Percentiles rank a stretch among this genome's conserved stretches.
Evolutionary conservation across 2,329 filamentous ascomycete species (phyloP).

Genomic region (Penicillium psychrosexuale): DNA sequence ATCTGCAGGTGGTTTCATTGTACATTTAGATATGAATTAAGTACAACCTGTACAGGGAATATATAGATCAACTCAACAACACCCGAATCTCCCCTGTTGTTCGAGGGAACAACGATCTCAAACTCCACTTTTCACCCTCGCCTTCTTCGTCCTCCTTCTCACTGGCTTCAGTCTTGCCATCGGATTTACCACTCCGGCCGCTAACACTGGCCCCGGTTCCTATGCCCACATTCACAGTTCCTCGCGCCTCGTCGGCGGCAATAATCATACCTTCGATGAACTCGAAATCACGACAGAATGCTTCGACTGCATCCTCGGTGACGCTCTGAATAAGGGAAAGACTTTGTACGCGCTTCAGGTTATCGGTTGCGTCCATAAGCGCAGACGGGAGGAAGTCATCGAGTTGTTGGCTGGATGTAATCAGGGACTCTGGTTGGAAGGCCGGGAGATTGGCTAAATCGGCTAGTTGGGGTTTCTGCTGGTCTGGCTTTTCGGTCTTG

Average conservation of each 20-base stretch:
- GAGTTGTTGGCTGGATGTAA: constrained; percentile 67
- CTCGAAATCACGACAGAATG: constrained; percentile 83
- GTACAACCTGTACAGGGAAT: not conserved
- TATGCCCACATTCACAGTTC: constrained; percentile 34
- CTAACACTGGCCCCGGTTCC: constrained; percentile 24
- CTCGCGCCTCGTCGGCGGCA: constrained; percentile 54
- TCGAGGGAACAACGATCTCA: constrained; percentile 61
- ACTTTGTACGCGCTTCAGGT: constrained; percentile 70
- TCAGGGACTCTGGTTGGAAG: constrained; percentile 61
- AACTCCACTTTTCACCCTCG: constrained; percentile 32
- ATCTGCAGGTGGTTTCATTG: not conserved
- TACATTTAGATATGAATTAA: not conserved
- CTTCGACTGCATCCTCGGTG: constrained; percentile 76
- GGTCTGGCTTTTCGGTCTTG: constrained; percentile 22
- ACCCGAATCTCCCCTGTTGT: constrained; percentile 64
- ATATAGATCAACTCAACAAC: constrained; percentile 51
- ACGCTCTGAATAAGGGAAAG: constrained; percentile 68
- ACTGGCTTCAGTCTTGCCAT: constrained; percentile 22
- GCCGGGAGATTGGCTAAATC: constrained; percentile 54
- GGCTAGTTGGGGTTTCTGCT: constrained; percentile 49
- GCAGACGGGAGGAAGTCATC: constrained; percentile 92
- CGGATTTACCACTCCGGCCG: constrained; percentile 19
- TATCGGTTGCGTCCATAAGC: constrained; percentile 84
- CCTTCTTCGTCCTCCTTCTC: constrained; percentile 39
- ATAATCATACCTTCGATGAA: constrained; percentile 61